Evolutionary conservation across 257 asterid genomes (phyloP).

Genomic region (Lantana camara): DNA sequence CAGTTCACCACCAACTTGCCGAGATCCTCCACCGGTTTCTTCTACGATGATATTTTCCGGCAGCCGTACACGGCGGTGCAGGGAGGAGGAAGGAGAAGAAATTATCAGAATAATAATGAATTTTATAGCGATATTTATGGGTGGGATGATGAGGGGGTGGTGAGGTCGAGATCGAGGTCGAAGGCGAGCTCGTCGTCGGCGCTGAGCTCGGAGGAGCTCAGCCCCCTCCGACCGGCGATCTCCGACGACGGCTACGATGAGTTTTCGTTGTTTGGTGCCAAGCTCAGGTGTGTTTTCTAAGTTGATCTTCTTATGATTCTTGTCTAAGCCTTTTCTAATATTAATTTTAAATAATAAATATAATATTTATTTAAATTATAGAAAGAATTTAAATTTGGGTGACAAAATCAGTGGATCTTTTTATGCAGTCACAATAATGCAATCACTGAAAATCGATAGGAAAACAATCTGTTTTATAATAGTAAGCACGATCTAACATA

Average conservation of each 20-base stretch:
- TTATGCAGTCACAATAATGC: too few species aligned
- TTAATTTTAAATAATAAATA: too few species aligned
- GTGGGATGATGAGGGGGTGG: constrained; percentile 43
- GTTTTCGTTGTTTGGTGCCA: constrained; percentile 53
- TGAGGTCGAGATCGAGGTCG: constrained; percentile 63
- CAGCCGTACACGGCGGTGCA: constrained; percentile 32
- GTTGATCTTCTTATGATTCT: too few species aligned
- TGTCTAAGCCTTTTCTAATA: too few species aligned
- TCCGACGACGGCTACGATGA: constrained; percentile 39
- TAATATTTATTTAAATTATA: too few species aligned
- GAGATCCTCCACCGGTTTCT: constrained; percentile 29
- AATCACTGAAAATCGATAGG: too few species aligned
- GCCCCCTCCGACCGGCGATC: constrained; percentile 63
- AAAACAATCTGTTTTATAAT: too few species aligned
- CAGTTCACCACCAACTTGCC: constrained; percentile 34
- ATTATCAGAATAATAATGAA: constrained; percentile 11
- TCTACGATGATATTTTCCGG: constrained; percentile 54
- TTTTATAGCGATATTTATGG: constrained; percentile 64
- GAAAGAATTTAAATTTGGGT: too few species aligned
- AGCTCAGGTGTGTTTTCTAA: constrained; percentile 48
- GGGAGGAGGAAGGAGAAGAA: constrained; percentile 26
- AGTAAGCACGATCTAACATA: too few species aligned
- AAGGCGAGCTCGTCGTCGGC: constrained; percentile 68
- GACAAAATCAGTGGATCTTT: too few species aligned
- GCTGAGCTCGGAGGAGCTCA: constrained; percentile 68